Evolutionary conservation across 345 rosid genomes (phyloP), one percentile per base, ranked within the genome.

Genomic region (Acer campestre): DNA sequence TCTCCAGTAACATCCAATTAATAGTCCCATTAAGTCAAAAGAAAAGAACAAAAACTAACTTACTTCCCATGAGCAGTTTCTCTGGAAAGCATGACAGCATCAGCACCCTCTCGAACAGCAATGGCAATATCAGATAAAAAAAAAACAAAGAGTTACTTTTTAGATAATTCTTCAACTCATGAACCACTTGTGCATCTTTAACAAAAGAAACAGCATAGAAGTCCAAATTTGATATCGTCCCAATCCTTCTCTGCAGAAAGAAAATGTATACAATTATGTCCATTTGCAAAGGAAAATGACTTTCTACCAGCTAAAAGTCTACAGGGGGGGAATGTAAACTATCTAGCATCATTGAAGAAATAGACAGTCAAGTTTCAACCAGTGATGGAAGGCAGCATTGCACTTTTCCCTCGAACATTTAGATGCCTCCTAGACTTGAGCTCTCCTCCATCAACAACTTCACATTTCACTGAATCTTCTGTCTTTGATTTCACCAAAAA

Each of bases 61-160:
- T 82, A 96, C 99, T 94, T 96, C 73, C 98, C 98, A 61, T 94
- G 98, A 81, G 99, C 98, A 82, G 98, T 96, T 87, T 96, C 99
- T 80, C 98, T 97, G 44, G 99, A 96, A 84, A 96, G 99, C 99
- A 96, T 96, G n/a, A 96, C 90, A 7, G 97, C 97, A 82, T 96
- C 98, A 73, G 98, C 94, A 81, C 98, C 98, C 88, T 96, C 99
- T 62, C 98, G 88, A 78, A 96, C 99, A 71, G 98, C 99, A 18
- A 96, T 96, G 63, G 98, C 99, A 82, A 96, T 96, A 84, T 96
- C 99, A 42, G 99, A 94, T 51, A 96, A 10, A 1, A 35, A 49
- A 35, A 51, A 25, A 25, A 25, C n/a, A 10, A 51, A 23, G 22
- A 59, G 64, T 62, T 82, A 92, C 98, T 83, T 79, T 88, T 80